Evolutionary conservation across 2,329 filamentous ascomycete species (phyloP), one percentile per base, ranked within the genome.

Genomic region (Penicillium digitatum): DNA sequence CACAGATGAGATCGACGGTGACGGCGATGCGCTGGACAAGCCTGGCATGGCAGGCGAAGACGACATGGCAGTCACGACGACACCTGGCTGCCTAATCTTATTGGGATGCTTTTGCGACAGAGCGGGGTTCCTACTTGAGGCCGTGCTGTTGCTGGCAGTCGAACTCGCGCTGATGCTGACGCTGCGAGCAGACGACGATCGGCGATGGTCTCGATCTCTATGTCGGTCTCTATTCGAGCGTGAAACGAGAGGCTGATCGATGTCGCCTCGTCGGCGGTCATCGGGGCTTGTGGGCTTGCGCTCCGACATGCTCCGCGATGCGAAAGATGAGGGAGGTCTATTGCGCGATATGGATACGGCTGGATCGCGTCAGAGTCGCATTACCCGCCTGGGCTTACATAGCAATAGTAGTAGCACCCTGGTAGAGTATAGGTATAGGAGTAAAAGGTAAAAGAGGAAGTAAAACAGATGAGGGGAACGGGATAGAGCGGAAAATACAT

Each of bases 1-100:
- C 35, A 71, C 55, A 22, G 72, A 74, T 26, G 62, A 59, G 34
- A 63, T 67, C 31, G 65, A 66, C 14, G 62, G 61, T 20, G 69
- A 62, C 4, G 68, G 66, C n/a, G 64, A 63, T 35, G 66, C 65
- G 46, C 63, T 68, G 10, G 70, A 69, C 27, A 74, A 58, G 29
- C 62, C 70, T 11, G 72, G 72, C 7, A 69, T 59, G 14, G 61
- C 54, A 29, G 63, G 62, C 20, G 65, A 61, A 29, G 65, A 62
- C 12, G 56, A 55, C 51, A 58, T 56, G 38, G 57, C 48, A 48
- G 46, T 42, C 50, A 59, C 32, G 48, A 56, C 44, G 39, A 55
- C 53, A 18, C 52, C 42, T 12, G 40, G 49, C 14, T 54, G 58
- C 52, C 58, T 61, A 46, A 47, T 12, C 14, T 35, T 52, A 12